A percentile compares a stretch with the other conserved stretches of the same genome.
phyloP scores from a whole-genome alignment of 1,284 basidiomycete species.

The Tranzscheliella williamsii region DNA sequence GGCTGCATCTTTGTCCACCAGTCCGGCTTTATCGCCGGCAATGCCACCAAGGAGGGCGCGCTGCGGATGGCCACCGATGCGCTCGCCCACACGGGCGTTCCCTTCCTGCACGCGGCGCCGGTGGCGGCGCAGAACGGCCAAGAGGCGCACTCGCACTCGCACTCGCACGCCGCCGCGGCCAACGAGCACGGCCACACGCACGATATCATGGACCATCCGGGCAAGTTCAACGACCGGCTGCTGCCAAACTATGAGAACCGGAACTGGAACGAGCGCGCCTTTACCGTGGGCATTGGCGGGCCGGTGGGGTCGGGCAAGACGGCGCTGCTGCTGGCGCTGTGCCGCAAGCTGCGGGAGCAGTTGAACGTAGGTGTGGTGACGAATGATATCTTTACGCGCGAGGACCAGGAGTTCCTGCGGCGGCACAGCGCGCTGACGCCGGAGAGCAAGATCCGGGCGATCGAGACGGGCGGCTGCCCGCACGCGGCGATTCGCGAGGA shows the following conservation, averaged over 20 bases:
- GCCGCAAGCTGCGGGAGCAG: conserved; percentile 76
- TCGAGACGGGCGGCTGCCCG: conserved; percentile 74
- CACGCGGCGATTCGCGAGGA: conserved; percentile 72
- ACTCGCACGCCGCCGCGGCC: conserved; percentile 21
- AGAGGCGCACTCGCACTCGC: conserved; percentile 16
- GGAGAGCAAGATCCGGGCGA: conserved; percentile 81
- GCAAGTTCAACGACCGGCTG: conserved; percentile 89
- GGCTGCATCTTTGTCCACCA: conserved; percentile 92
- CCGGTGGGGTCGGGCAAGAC: conserved; percentile 97
- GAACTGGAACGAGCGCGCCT: conserved; percentile 89
- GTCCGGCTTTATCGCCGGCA: conserved; percentile 91
- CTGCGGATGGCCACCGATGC: conserved; percentile 77
- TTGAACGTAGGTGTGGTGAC: conserved; percentile 80
- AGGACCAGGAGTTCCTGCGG: conserved; percentile 97
- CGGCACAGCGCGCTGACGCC: conserved; percentile 83
- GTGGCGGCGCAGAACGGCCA: conserved; percentile 1
- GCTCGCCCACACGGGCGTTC: conserved; percentile 42
- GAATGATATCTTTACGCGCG: conserved; percentile 67
- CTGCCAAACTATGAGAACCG: conserved; percentile 82
- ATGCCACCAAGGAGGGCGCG: conserved; percentile 85
- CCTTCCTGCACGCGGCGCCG: conserved; percentile 16
- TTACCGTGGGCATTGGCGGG: conserved; percentile 95
- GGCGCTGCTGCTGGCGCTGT: conserved; percentile 88
- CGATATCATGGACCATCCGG: conserved; percentile 63
- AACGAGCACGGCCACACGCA: conserved; percentile 57